phyloP scores from a whole-genome alignment of 2,329 filamentous ascomycete species.

The Phyllosticta capitalensis region DNA sequence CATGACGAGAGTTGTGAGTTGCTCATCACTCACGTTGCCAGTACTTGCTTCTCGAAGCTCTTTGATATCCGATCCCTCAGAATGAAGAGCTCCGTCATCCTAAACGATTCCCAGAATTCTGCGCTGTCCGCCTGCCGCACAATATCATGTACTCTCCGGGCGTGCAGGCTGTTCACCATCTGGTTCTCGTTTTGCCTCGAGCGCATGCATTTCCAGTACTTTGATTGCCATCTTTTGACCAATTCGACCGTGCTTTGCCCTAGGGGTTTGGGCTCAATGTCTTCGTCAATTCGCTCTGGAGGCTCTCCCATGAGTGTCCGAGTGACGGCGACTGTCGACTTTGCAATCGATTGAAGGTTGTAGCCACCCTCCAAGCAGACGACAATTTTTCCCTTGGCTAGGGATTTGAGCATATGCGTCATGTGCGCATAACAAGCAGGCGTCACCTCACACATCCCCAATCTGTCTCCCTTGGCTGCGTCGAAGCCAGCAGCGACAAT shows the following conservation, averaged over 20 bases:
- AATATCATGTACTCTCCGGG: constrained; percentile 65
- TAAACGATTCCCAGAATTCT: constrained; percentile 58
- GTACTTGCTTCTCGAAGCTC: constrained; percentile 76
- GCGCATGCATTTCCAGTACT: constrained; percentile 82
- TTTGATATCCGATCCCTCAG: constrained; percentile 63
- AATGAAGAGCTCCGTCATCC: constrained; percentile 73
- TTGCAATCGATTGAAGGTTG: constrained; percentile 84
- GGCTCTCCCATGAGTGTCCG: constrained; percentile 93
- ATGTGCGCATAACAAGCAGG: constrained; percentile 92
- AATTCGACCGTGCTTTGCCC: constrained; percentile 40
- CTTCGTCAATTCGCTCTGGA: constrained; percentile 47
- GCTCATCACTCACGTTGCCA: constrained; percentile 63
- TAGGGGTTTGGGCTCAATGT: constrained; percentile 31
- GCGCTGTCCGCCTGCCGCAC: constrained; percentile 69
- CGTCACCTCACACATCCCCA: constrained; percentile 87
- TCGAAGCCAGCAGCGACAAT: constrained; percentile 96
- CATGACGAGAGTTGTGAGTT: constrained; percentile 16
- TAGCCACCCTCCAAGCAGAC: constrained; percentile 95
- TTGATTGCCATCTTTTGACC: constrained; percentile 50
- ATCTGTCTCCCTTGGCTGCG: constrained; percentile 82
- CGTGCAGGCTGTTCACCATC: constrained; percentile 27
- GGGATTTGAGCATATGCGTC: constrained; percentile 98
- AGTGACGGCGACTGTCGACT: constrained; percentile 84
- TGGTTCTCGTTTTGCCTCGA: constrained; percentile 43
- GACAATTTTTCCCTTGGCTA: constrained; percentile 79